phyloP scores from a whole-genome alignment of 2,329 filamentous ascomycete species.

The Graphilbum fragrans region DNA sequence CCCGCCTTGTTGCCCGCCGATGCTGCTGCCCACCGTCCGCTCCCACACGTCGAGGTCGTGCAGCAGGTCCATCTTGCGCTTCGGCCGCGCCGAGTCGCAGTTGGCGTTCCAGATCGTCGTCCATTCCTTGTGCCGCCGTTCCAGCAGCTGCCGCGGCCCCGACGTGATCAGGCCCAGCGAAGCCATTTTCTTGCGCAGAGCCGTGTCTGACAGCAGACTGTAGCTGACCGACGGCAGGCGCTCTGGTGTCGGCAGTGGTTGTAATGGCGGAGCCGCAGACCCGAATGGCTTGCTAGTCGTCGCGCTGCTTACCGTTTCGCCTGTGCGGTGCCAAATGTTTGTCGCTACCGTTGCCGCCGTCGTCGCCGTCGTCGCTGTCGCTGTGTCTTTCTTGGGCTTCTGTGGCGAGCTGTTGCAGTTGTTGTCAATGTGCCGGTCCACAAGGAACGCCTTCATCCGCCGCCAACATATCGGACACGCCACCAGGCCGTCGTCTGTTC shows the following conservation, averaged over 20 bases:
- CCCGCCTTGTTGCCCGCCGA: slow-evolving; percentile 11
- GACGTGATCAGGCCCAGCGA: slow-evolving; percentile 66
- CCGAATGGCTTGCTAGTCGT: slow-evolving; percentile 3
- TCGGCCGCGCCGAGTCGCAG: slow-evolving; percentile 69
- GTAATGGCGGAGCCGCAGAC: background rate
- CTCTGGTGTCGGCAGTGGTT: slow-evolving; percentile 28
- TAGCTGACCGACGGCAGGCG: slow-evolving; percentile 76
- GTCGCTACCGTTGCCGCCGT: background rate
- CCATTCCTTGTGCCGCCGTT: slow-evolving; percentile 83
- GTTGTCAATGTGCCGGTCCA: slow-evolving; percentile 71
- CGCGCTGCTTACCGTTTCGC: too few species aligned
- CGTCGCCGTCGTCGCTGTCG: background rate
- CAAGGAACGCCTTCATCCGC: slow-evolving; percentile 67
- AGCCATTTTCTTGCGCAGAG: slow-evolving; percentile 66
- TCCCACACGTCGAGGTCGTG: slow-evolving; percentile 82
- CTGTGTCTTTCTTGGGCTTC: slow-evolving; percentile 8
- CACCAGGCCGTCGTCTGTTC: slow-evolving; percentile 59
- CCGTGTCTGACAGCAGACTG: slow-evolving; percentile 67
- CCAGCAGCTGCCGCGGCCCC: slow-evolving; percentile 58
- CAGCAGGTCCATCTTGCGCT: slow-evolving; percentile 57
- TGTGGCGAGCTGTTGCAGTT: slow-evolving; percentile 30
- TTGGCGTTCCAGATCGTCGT: slow-evolving; percentile 95
- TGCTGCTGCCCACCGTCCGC: slow-evolving; percentile 54
- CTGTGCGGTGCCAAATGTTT: background rate
- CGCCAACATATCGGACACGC: slow-evolving; percentile 71